A percentile compares a stretch with the other conserved stretches of the same genome.
These are phyloP conservation scores for Salvia rosmarinus DNA, from an alignment of 257 asterid genomes.

Conservation along the genomic window DNA sequence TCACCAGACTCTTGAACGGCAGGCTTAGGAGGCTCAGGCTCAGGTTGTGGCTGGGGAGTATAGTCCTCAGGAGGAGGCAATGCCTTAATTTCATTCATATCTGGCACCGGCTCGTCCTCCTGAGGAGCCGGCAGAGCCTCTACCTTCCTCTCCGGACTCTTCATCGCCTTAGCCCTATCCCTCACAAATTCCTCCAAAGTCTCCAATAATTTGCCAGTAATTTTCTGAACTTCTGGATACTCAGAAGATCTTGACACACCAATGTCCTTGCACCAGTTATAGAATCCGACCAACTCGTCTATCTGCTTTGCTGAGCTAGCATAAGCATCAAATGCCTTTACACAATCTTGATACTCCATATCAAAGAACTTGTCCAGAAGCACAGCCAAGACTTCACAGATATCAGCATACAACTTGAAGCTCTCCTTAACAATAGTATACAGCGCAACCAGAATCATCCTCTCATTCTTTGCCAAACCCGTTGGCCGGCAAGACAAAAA, in stretches of 20 bases:
- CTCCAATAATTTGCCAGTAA: slow-evolving; percentile 69
- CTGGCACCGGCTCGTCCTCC: slow-evolving; percentile 56
- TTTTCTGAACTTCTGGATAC: slow-evolving; percentile 75
- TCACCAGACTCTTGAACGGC: slow-evolving; percentile 51
- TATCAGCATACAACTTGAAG: slow-evolving; percentile 74
- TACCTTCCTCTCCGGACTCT: slow-evolving; percentile 70
- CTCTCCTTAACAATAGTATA: slow-evolving; percentile 66
- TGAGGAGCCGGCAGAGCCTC: slow-evolving; percentile 44
- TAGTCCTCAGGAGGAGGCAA: slow-evolving; percentile 74
- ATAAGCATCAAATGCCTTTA: slow-evolving; percentile 70
- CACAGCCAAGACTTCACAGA: slow-evolving; percentile 75
- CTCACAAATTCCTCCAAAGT: slow-evolving; percentile 85
- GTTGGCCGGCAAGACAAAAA: slow-evolving; percentile 70
- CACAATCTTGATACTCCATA: slow-evolving; percentile 78
- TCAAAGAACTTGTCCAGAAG: slow-evolving; percentile 75
- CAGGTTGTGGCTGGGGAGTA: slow-evolving; percentile 63
- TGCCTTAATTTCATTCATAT: slow-evolving; percentile 74
- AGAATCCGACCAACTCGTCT: slow-evolving; percentile 67
- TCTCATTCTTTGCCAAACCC: slow-evolving; percentile 71
- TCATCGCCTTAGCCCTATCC: slow-evolving; percentile 70
- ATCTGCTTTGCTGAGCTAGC: slow-evolving; percentile 71
- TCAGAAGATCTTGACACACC: slow-evolving; percentile 73
- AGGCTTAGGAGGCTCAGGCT: slow-evolving; percentile 56
- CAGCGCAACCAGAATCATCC: slow-evolving; percentile 75
- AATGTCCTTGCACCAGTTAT: slow-evolving; percentile 76